A percentile compares a stretch with the other conserved stretches of the same genome.
Conservation (phyloP, 768 basidiomycete species). For the Russula vinacea region DNA sequence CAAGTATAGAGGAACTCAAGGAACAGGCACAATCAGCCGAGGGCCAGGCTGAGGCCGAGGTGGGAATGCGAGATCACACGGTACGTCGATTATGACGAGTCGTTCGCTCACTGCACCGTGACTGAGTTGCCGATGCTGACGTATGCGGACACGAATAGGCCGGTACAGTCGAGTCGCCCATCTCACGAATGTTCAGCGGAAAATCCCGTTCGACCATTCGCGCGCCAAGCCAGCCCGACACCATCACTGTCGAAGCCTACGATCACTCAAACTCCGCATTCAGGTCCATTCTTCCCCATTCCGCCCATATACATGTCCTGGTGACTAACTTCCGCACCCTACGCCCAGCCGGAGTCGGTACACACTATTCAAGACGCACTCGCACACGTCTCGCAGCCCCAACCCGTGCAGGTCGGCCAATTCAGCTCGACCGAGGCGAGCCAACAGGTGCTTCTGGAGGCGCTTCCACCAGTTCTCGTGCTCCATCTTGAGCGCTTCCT, state of each 20-base stretch:
- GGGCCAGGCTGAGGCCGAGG: slow-evolving; percentile 54
- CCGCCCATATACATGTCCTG: too few relatives aligned
- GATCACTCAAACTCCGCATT: slow-evolving; percentile 84
- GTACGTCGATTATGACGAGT: slow-evolving; percentile 45
- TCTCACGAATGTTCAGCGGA: slow-evolving; percentile 90
- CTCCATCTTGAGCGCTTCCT: slow-evolving; percentile 91
- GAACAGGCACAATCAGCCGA: slow-evolving; percentile 44
- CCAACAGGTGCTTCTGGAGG: slow-evolving; percentile 72
- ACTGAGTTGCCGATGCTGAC: slow-evolving; percentile 8
- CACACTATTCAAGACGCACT: slow-evolving; percentile 81
- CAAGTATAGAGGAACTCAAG: too few relatives aligned
- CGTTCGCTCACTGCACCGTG: neutral
- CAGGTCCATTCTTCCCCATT: slow-evolving; percentile 47
- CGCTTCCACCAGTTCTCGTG: slow-evolving; percentile 77
- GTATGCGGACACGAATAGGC: slow-evolving; percentile 44
- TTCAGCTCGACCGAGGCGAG: slow-evolving; percentile 59
- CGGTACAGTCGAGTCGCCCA: slow-evolving; percentile 77
- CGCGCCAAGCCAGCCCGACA: slow-evolving; percentile 79
- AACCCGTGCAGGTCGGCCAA: slow-evolving; percentile 67
- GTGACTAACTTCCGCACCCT: neutral
- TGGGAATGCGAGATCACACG: slow-evolving; percentile 82
- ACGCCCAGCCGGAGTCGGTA: slow-evolving; percentile 57
- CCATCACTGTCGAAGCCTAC: slow-evolving; percentile 87
- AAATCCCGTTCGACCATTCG: slow-evolving; percentile 82
- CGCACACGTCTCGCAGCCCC: slow-evolving; percentile 69